Conservation (phyloP, 805 yeast species). For the Ogataea naganishii region DNA sequence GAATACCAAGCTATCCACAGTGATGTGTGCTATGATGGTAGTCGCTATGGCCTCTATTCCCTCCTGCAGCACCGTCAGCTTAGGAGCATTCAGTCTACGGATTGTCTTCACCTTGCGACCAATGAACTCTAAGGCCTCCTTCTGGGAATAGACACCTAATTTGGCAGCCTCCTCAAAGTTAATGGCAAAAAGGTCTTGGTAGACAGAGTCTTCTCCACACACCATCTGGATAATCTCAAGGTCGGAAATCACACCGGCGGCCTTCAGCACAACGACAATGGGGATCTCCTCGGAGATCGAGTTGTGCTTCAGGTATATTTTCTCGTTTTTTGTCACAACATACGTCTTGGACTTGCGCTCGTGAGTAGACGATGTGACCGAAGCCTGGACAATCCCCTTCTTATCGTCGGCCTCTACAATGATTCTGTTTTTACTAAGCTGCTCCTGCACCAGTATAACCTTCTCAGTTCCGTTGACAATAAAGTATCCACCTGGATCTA, state of each 20-base stretch:
- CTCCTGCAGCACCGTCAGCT: conserved; percentile 75
- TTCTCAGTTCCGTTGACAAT: conserved; percentile 97
- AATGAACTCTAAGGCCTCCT: conserved; percentile 84
- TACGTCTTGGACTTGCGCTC: conserved; percentile 97
- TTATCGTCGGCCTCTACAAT: conserved; percentile 96
- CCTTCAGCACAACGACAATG: conserved; percentile 84
- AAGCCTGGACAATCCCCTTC: conserved; percentile 90
- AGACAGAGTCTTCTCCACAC: conserved; percentile 81
- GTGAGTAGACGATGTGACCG: conserved; percentile 96
- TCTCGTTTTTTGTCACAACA: conserved; percentile 84
- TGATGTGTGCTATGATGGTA: conserved; percentile 89
- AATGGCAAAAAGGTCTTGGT: conserved; percentile 87
- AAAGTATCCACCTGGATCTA: conserved; percentile 98
- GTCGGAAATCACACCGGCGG: conserved; percentile 91
- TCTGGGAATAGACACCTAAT: conserved; percentile 80
- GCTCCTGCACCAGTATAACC: conserved; percentile 94
- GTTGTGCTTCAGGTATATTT: conserved; percentile 87
- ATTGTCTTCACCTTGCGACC: conserved; percentile 90
- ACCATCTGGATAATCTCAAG: conserved; percentile 89
- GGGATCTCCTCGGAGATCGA: conserved; percentile 94
- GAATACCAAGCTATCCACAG: conserved; percentile 76
- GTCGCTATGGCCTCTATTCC: conserved; percentile 96
- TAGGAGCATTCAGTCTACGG: conserved; percentile 78
- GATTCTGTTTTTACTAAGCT: conserved; percentile 91
- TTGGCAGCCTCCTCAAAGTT: conserved; percentile 92